Evolutionary conservation across 1,284 basidiomycete species (phyloP).

Genomic region (Cryptococcus amylolentus): DNA sequence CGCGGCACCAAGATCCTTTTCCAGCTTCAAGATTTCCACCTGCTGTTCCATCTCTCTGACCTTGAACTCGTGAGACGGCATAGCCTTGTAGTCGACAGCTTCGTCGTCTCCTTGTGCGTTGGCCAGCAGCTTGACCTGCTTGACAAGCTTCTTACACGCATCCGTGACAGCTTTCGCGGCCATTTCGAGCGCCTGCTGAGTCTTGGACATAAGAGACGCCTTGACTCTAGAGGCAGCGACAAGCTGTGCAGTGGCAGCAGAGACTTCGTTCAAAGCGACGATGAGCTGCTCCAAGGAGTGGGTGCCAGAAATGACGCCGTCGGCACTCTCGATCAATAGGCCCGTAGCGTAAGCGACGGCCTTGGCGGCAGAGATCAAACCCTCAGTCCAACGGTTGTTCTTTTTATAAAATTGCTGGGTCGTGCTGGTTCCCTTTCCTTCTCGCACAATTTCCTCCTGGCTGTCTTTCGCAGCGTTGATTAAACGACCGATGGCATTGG

Average conservation of each 20-base stretch:
- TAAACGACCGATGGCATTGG: conserved; percentile 87
- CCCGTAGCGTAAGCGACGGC: conserved; percentile 97
- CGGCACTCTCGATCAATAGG: conserved; percentile 93
- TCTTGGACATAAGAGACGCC: conserved; percentile 96
- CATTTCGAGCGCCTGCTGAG: conserved; percentile 90
- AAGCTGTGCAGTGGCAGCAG: conserved; percentile 92
- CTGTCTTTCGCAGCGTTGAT: conserved; percentile 96
- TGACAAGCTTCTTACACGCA: conserved; percentile 95
- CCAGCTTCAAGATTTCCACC: conserved; percentile 92
- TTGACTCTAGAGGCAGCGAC: conserved; percentile 98
- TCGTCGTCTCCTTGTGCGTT: conserved; percentile 77
- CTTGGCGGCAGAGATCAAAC: conserved; percentile 95
- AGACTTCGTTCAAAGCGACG: conserved; percentile 97
- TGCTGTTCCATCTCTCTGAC: conserved; percentile 98
- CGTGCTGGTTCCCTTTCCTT: conserved; percentile 86
- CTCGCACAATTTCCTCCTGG: conserved; percentile 95
- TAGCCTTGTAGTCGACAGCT: conserved; percentile 81
- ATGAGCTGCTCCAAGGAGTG: conserved; percentile 98
- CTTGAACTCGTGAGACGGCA: conserved; percentile 96
- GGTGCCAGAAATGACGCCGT: conserved; percentile 93
- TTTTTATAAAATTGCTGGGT: conserved; percentile 98
- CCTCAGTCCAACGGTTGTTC: conserved; percentile 99
- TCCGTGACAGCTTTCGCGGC: conserved; percentile 98
- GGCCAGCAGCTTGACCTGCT: conserved; percentile 92
- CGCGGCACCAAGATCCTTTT: conserved; percentile 90